Conservation (phyloP, 345 rosid species). For the Ailanthus altissimus region DNA sequence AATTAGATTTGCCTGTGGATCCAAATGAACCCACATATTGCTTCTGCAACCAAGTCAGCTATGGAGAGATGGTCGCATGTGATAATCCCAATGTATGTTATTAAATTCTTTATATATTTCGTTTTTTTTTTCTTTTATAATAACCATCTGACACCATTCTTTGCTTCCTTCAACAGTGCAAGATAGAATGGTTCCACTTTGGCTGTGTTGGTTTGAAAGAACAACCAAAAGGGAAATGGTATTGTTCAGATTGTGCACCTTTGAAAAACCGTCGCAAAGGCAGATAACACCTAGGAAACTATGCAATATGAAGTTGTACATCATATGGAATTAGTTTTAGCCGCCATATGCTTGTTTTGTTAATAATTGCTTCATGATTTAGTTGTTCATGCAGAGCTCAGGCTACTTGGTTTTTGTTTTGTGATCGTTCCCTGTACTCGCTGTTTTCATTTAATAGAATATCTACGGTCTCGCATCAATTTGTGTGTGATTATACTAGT, state of each 20-base stretch:
- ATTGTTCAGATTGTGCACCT: slow-evolving; percentile 74
- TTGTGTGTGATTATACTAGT: background rate
- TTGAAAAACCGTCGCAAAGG: slow-evolving; percentile 71
- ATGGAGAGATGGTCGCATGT: slow-evolving; percentile 95
- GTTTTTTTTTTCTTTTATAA: background rate
- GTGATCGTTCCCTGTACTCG: background rate
- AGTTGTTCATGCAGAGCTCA: background rate
- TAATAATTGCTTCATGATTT: background rate
- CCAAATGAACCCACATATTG: slow-evolving; percentile 97
- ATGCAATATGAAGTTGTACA: background rate
- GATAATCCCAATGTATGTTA: slow-evolving; percentile 78
- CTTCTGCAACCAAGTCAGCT: slow-evolving; percentile 94
- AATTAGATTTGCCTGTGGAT: slow-evolving; percentile 90
- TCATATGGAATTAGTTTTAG: background rate
- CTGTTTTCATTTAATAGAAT: background rate
- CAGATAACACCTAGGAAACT: slow-evolving; percentile 36
- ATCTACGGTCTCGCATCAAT: background rate
- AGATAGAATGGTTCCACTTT: slow-evolving; percentile 98
- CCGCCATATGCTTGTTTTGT: background rate
- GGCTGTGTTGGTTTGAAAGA: slow-evolving; percentile 90
- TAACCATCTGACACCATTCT: slow-evolving; percentile 20
- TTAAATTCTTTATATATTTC: background rate
- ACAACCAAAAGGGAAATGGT: slow-evolving; percentile 95
- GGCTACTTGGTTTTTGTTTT: background rate
- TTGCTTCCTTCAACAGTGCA: slow-evolving; percentile 58